Percentiles rank a stretch among this genome's conserved stretches.
These are phyloP conservation scores for Amorphotheca resinae DNA, from an alignment of 495 filamentous ascomycete genomes.

Conservation along the genomic window DNA sequence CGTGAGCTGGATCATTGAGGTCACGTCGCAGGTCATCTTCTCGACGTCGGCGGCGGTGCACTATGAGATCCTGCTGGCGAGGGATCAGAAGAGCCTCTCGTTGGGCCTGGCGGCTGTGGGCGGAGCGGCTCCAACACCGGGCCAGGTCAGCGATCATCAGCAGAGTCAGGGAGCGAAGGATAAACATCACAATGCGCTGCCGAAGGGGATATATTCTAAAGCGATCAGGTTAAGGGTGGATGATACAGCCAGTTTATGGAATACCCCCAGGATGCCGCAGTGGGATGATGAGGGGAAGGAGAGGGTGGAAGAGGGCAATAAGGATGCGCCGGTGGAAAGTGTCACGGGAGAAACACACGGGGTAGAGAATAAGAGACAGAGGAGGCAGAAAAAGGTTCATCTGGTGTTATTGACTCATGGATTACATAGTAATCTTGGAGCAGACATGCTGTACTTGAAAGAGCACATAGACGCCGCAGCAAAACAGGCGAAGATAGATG, in stretches of 20 bases:
- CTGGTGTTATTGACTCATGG: constrained; percentile 90
- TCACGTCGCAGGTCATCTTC: constrained; percentile 85
- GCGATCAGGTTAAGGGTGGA: constrained; percentile 69
- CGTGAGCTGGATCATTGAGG: constrained; percentile 82
- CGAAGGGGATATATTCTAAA: constrained; percentile 65
- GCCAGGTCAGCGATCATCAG: constrained; percentile 61
- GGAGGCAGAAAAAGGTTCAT: constrained; percentile 63
- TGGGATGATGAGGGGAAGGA: constrained; percentile 34
- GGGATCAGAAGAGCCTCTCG: constrained; percentile 71
- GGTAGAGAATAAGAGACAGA: constrained; percentile 22
- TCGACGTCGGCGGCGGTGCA: constrained; percentile 77
- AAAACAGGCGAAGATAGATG: constrained; percentile 50
- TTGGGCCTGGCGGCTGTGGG: constrained; percentile 42
- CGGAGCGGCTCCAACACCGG: constrained; percentile 39
- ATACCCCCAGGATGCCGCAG: constrained; percentile 66
- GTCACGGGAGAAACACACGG: constrained; percentile 10
- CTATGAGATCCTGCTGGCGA: constrained; percentile 74
- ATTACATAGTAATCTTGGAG: constrained; percentile 89
- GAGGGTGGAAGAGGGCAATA: constrained; percentile 15
- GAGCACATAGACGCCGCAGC: constrained; percentile 86
- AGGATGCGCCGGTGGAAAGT: constrained; percentile 9
- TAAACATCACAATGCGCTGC: constrained; percentile 36
- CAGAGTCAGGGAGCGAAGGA: constrained; percentile 36
- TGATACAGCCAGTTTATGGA: constrained; percentile 83
- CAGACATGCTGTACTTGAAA: constrained; percentile 94